Evolutionary conservation across 1,139 yeast genomes (phyloP), one percentile per base, ranked within the genome.

Genomic region (Zygosaccharomyces sapae): DNA sequence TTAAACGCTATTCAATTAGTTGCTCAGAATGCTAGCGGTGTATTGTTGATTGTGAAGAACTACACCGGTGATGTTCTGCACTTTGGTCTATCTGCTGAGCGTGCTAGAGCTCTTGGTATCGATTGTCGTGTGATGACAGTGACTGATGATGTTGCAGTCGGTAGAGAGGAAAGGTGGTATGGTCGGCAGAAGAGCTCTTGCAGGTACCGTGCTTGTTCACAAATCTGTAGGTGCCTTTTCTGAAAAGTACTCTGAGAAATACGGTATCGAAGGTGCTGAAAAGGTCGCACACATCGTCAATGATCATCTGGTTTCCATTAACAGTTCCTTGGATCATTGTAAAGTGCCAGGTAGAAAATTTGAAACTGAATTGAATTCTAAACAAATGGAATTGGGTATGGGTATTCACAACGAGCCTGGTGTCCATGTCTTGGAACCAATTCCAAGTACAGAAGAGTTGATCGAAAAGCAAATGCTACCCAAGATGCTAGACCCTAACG

Each of bases 321-420:
- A 95, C 39, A 89, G 96, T 1, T 86, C 96, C 1, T 73, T 90
- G 56, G 96, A 86, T 59, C 87, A 94, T 59, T 88, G 95, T 48
- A 80, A 86, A 41, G 95, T 88, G 38, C 97, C 97, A 2, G 96
- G 95, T 5, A 77, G 83, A 51, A 67, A 72, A 43, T 76, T 74
- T 48, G 83, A 78, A 55, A 73, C 77, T 10, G 77, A 77, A 43
- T 76, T 82, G 53, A 69, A 70, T 40, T 76, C 71, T 13, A 69
- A 78, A 47, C 90, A 87, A 64, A 83, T 85, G 58, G 97, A 90
- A 67, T 74, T 90, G 53, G 97, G 97, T 22, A 83, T 90, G 81
- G 97, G 97, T 43, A 89, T 90, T 53, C 97, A 90, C 68, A 90
- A 90, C 62, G 97, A 90, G 65, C 94, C 96, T 0, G 97, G 97